These are phyloP conservation scores for Endotrypanum monterogeii DNA, from an alignment of 208 protist species.

Conservation along the genomic window DNA sequence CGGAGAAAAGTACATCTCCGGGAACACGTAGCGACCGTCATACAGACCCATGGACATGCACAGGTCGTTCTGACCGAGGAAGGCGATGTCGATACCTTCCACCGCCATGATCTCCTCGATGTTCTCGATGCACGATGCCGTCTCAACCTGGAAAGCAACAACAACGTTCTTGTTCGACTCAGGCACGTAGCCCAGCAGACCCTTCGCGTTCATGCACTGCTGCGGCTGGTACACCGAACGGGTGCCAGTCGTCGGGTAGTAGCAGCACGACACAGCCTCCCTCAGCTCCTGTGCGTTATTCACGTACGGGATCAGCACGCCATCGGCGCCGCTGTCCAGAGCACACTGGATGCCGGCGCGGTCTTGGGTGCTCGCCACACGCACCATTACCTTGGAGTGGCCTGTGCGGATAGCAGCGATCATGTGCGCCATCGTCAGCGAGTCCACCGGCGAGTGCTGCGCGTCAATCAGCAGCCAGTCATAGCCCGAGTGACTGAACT, in stretches of 20 bases:
- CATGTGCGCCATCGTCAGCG: slow-evolving; percentile 61
- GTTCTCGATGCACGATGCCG: slow-evolving; percentile 78
- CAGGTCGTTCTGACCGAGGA: slow-evolving; percentile 81
- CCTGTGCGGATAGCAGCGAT: slow-evolving; percentile 69
- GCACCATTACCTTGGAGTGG: slow-evolving; percentile 67
- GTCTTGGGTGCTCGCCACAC: slow-evolving; percentile 71
- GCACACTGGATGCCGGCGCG: slow-evolving; percentile 78
- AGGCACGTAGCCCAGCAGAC: slow-evolving; percentile 77
- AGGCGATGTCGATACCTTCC: slow-evolving; percentile 79
- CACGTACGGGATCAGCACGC: slow-evolving; percentile 83
- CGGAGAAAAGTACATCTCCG: slow-evolving; percentile 79
- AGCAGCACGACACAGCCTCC: slow-evolving; percentile 80
- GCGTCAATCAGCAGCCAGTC: slow-evolving; percentile 84
- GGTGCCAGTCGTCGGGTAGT: slow-evolving; percentile 74
- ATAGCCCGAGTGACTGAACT: slow-evolving; percentile 85
- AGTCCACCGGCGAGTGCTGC: slow-evolving; percentile 74
- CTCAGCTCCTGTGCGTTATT: slow-evolving; percentile 75
- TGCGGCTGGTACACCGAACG: slow-evolving; percentile 79
- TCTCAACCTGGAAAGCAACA: slow-evolving; percentile 84
- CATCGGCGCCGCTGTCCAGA: slow-evolving; percentile 77
- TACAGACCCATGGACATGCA: slow-evolving; percentile 88
- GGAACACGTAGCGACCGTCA: slow-evolving; percentile 82
- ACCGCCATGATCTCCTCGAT: slow-evolving; percentile 83
- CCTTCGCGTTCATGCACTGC: slow-evolving; percentile 80
- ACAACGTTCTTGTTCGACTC: slow-evolving; percentile 79